Evolutionary conservation across 441 rosid species (phyloP).

Genomic region (Francoa sonchifolia): DNA sequence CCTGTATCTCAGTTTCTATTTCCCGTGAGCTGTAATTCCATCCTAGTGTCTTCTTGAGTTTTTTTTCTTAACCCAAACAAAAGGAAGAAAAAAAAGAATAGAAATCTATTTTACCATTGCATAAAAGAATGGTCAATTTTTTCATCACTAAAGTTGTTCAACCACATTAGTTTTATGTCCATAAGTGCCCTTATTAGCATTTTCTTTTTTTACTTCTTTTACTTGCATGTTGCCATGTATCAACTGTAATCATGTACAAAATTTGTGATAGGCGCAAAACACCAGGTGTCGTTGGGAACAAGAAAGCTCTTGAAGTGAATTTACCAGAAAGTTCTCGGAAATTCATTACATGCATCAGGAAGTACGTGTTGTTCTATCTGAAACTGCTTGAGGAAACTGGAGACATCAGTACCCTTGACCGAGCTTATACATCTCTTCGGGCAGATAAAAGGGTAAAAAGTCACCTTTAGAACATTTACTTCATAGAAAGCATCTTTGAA

Average conservation of each 20-base stretch:
- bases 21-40: too few relatives aligned
- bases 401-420: slow-evolving; percentile 75
- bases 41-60: too few relatives aligned
- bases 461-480: slow-evolving; percentile 6
- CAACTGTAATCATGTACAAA: slow-evolving; percentile 9
- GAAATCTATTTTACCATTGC: too few relatives aligned
- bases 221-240: slow-evolving; percentile 4
- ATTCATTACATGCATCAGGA: slow-evolving; percentile 91
- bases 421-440: slow-evolving; percentile 73
- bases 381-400: slow-evolving; percentile 83
- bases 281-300: slow-evolving; percentile 70
- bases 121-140: too few relatives aligned
- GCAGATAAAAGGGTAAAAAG: slow-evolving; percentile 81
- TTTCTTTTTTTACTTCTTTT: not conserved
- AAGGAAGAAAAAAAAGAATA: too few relatives aligned
- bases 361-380: slow-evolving; percentile 79
- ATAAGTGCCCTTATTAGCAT: too few relatives aligned
- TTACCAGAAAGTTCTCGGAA: slow-evolving; percentile 95
- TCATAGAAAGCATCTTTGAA: slow-evolving; percentile 1
- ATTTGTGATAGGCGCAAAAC: slow-evolving; percentile 62
- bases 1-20: slow-evolving; percentile 10
- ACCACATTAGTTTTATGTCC: too few relatives aligned
- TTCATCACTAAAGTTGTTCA: too few relatives aligned
- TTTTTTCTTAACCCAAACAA: too few relatives aligned
- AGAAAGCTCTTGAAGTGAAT: slow-evolving; percentile 82